Evolutionary conservation across 2,329 filamentous ascomycete genomes (phyloP).

Genomic region (Aureobasidium sp.): DNA sequence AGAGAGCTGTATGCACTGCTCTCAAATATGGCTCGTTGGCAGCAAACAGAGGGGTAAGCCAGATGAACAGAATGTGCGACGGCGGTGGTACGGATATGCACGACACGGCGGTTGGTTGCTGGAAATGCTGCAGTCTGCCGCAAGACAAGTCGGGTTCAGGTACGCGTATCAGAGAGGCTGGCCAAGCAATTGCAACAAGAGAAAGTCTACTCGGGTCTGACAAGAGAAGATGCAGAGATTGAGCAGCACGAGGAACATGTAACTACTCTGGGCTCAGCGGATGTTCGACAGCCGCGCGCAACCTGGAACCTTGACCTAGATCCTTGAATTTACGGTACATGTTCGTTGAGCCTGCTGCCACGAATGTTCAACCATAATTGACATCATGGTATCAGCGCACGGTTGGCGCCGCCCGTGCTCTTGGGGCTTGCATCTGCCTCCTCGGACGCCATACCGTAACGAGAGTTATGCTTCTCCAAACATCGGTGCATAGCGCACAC

Average conservation of each 20-base stretch:
- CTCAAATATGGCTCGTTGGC: not conserved
- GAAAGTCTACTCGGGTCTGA: not conserved
- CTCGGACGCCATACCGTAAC: not conserved
- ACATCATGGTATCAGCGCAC: not conserved
- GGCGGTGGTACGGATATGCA: not conserved
- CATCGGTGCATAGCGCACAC: not conserved
- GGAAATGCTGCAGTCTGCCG: constrained; percentile 2
- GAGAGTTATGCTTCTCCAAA: not conserved
- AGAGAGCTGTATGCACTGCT: not conserved
- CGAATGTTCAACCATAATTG: not conserved
- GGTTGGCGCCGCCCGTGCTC: not conserved
- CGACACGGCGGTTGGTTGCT: constrained; percentile 5
- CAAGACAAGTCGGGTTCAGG: not conserved
- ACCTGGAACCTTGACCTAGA: not conserved
- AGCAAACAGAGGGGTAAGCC: not conserved
- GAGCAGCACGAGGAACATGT: not conserved
- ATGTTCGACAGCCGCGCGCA: not conserved
- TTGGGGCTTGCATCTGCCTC: not conserved
- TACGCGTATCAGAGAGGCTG: not conserved
- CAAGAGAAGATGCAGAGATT: not conserved
- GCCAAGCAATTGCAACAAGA: not conserved
- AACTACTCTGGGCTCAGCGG: not conserved
- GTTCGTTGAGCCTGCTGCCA: not conserved
- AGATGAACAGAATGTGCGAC: not conserved
- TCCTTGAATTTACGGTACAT: not conserved